Percentiles rank a stretch among this genome's conserved stretches.
phyloP scores from a whole-genome alignment of 164 flowering plant species.

The Macadamia integrifolia region DNA sequence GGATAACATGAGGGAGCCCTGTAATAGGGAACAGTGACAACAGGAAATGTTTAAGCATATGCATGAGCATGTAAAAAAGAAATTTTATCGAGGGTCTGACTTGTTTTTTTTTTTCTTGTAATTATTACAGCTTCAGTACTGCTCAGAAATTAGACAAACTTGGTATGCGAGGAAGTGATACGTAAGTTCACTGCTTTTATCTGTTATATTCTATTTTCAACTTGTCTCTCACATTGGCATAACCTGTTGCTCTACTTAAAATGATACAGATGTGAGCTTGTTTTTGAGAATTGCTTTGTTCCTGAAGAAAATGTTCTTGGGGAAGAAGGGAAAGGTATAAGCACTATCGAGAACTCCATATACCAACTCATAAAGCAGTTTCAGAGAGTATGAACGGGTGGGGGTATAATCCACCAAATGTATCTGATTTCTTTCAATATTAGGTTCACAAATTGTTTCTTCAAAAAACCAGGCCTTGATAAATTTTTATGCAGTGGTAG shows the following conservation, averaged over 20 bases:
- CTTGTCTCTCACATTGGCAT: slow-evolving; percentile 3
- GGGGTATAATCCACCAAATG: too few species aligned
- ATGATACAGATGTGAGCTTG: slow-evolving; percentile 88
- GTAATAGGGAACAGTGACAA: too few species aligned
- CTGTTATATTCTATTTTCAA: background rate
- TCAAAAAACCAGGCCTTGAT: background rate
- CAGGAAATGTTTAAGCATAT: too few species aligned
- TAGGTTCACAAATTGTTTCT: too few species aligned
- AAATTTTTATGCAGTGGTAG: background rate
- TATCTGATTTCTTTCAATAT: too few species aligned
- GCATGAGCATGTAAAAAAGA: too few species aligned
- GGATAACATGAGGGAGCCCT: too few species aligned
- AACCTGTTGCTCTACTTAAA: slow-evolving; percentile 9
- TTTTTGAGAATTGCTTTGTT: slow-evolving; percentile 96
- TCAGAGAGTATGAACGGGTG: too few species aligned
- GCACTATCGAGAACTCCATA: background rate
- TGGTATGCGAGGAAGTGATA: slow-evolving; percentile 99
- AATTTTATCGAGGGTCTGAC: background rate
- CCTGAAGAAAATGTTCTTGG: slow-evolving; percentile 95
- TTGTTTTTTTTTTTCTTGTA: background rate
- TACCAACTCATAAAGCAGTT: too few species aligned
- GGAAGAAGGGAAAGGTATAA: slow-evolving; percentile 92
- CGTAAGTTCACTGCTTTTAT: slow-evolving; percentile 45
- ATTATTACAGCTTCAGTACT: slow-evolving; percentile 75
- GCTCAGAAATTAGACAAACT: slow-evolving; percentile 98